Evolutionary conservation across 1,139 yeast species (phyloP).

Genomic region (Yamadazyma kanchanaburiensis): DNA sequence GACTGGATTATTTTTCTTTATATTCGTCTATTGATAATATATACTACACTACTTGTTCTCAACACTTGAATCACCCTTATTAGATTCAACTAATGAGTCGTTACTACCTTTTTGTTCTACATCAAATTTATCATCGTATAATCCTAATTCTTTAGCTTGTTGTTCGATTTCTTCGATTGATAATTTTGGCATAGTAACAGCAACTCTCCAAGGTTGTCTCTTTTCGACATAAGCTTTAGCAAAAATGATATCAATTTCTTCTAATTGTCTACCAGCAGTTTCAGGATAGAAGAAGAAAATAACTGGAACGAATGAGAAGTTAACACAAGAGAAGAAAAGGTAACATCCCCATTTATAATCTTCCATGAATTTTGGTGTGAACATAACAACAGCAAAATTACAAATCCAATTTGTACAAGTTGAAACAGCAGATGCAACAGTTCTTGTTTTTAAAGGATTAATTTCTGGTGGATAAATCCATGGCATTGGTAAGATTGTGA

Average conservation of each 20-base stretch:
- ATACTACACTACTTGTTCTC: slow-evolving; percentile 3
- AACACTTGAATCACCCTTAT: slow-evolving; percentile 6
- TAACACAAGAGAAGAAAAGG: slow-evolving; percentile 41
- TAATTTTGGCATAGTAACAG: slow-evolving; percentile 48
- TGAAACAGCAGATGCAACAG: slow-evolving; percentile 50
- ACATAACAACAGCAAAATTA: slow-evolving; percentile 48
- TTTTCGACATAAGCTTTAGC: slow-evolving; percentile 46
- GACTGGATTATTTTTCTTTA: no score
- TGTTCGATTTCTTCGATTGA: slow-evolving; percentile 43
- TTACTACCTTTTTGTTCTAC: slow-evolving; percentile 9
- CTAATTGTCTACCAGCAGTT: slow-evolving; percentile 47
- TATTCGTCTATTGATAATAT: no score
- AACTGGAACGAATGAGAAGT: slow-evolving; percentile 36
- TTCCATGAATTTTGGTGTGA: slow-evolving; percentile 42
- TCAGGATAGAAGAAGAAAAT: slow-evolving; percentile 48
- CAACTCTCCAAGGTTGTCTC: slow-evolving; percentile 49
- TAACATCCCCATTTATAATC: slow-evolving; percentile 41
- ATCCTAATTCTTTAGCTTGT: slow-evolving; percentile 46
- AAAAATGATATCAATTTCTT: slow-evolving; percentile 44
- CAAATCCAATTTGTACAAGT: slow-evolving; percentile 48
- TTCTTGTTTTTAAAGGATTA: slow-evolving; percentile 59
- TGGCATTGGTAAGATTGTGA: slow-evolving; percentile 56
- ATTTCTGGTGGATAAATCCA: slow-evolving; percentile 65
- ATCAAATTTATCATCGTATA: slow-evolving; percentile 34
- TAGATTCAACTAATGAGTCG: slow-evolving; percentile 5